Conservation (phyloP, 225 moss, liverwort and hornwort genomes). For the Sphagnum contortum region DNA sequence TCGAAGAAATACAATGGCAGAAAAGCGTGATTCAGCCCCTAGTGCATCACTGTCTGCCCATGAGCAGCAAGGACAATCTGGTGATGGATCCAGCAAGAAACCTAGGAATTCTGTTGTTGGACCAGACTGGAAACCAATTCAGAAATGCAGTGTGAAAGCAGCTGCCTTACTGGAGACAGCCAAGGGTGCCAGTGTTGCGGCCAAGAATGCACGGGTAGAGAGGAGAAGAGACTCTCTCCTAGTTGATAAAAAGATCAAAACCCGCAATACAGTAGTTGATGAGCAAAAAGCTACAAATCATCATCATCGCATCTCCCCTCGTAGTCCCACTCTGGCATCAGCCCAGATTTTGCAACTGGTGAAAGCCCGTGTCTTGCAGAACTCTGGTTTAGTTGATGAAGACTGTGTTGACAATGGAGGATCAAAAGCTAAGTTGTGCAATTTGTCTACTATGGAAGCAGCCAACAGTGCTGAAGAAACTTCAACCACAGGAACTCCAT, state of each 20-base stretch:
- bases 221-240: slow-evolving; percentile 13
- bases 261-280: background rate
- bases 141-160: slow-evolving; percentile 3
- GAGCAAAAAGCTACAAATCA: slow-evolving; percentile 9
- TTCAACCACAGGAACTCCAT: too few species aligned
- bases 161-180: background rate
- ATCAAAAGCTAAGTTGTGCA: too few species aligned
- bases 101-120: slow-evolving; percentile 2
- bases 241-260: slow-evolving; percentile 12
- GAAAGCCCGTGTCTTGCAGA: slow-evolving; percentile 12
- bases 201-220: slow-evolving; percentile 3
- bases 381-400: slow-evolving; percentile 16
- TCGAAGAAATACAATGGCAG: slow-evolving; percentile 11
- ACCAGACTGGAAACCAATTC: slow-evolving; percentile 3
- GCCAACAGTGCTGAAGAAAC: too few species aligned
- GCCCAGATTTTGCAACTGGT: slow-evolving; percentile 19
- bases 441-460: too few species aligned
- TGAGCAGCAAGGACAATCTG: slow-evolving; percentile 19
- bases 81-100: slow-evolving; percentile 10
- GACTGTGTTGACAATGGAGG: slow-evolving; percentile 7
- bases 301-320: slow-evolving; percentile 6
- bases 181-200: slow-evolving; percentile 6
- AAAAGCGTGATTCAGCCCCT: slow-evolving; percentile 41
- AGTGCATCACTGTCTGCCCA: slow-evolving; percentile 27
- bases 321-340: slow-evolving; percentile 11